A percentile compares a stretch with the other conserved stretches of the same genome.
Conservation (phyloP, 2,329 filamentous ascomycete genomes). For the Cordyceps fumosorosea region DNA sequence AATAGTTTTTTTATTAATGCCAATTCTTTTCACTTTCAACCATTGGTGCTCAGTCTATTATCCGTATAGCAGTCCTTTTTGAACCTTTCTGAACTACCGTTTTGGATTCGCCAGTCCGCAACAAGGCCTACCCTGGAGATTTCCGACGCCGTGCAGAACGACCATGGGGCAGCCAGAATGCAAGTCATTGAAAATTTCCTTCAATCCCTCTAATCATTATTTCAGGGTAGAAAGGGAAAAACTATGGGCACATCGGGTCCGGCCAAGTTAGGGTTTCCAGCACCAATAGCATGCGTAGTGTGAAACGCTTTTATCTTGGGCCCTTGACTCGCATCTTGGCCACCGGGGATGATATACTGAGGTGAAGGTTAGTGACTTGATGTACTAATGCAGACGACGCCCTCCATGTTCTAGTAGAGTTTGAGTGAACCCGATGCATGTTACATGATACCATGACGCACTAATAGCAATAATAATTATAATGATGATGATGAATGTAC, state of each 20-base stretch:
- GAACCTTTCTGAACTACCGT: no score
- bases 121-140: no score
- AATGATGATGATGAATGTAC: background rate
- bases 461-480: background rate
- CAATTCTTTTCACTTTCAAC: background rate
- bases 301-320: conserved; percentile 6
- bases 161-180: no score
- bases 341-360: background rate
- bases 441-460: no score
- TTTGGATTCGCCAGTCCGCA: no score
- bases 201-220: no score
- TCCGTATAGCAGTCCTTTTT: background rate
- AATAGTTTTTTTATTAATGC: conserved; percentile 8
- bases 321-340: background rate
- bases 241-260: no score
- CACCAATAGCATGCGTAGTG: background rate
- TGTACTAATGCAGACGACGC: background rate
- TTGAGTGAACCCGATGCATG: no score
- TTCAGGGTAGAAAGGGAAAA: no score
- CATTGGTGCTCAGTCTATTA: background rate
- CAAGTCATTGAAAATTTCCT: background rate
- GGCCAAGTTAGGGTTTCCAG: no score
- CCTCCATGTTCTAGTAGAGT: background rate
- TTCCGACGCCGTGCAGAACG: no score
- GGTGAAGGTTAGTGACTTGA: background rate